Base-by-base conservation (phyloP, 495 filamentous ascomycete species). In the Aspergillus panamensis region DNA sequence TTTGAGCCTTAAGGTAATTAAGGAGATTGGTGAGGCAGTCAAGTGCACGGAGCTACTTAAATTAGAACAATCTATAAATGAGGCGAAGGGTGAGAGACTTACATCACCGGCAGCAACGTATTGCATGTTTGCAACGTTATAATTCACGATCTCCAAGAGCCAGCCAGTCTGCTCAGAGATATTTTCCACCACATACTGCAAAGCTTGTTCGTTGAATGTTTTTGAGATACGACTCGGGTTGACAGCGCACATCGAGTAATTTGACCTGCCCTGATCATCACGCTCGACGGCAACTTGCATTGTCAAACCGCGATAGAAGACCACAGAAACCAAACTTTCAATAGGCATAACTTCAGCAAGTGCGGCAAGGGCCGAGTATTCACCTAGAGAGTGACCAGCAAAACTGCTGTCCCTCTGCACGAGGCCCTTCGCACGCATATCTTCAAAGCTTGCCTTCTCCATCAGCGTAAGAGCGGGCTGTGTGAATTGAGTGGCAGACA, bases 281-380 rank as follows among this genome's bases (percentile, higher is more conserved):
- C 94, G 92, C 73, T 97, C 95, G 63, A 99, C 94, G 39, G 94
- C 94, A 48, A 99, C 95, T 73, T 99, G 94, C 94, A 99, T 99
- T 16, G 94, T 99, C 61, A 99, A 79, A 67, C 94, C 94, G 67
- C 94, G 90, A 78, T 99, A 99, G 80, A 99, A 99, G 55, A 97
- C 94, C 21, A 99, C 94, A 1, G 94, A 96, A 0, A 99, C 94
- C 68, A 99, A 82, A 67, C 87, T 92, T 80, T 99, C 95, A 68
- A 99, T 97, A 10, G 95, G 95, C 87, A 99, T 96, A 71, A 99
- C 95, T 64, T 99, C 95, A 19, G 95, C 94, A 30, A 99, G 80
- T 21, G 95, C 94, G 60, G 94, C 94, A 47, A 99, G 85, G 30
- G 94, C 94, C 53, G 92, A 96, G 78, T 99, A 99, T 74, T 99